Percentiles rank a stretch among this genome's conserved stretches.
phyloP scores from a whole-genome alignment of 1,139 yeast genomes.

The Suhomyces wounanorum region DNA sequence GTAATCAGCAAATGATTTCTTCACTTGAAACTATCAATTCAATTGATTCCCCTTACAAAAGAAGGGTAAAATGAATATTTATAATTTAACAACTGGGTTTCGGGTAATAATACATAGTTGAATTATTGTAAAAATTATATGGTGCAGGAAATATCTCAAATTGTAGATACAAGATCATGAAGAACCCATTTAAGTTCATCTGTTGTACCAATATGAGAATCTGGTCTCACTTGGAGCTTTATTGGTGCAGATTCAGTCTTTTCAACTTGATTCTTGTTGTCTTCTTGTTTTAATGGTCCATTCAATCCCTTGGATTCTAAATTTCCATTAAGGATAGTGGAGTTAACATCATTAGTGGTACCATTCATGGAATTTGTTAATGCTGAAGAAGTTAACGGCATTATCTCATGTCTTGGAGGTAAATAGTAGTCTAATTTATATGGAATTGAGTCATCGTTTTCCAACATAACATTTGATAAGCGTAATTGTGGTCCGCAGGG shows the following conservation, averaged over 20 bases:
- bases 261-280: constrained; percentile 10
- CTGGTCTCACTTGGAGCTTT: constrained; percentile 18
- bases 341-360: constrained; percentile 9
- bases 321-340: constrained; percentile 8
- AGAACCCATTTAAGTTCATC: constrained; percentile 74
- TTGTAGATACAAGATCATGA: constrained; percentile 52
- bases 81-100: constrained; percentile 1
- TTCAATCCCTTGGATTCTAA: constrained; percentile 10
- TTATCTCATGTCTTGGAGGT: constrained; percentile 31
- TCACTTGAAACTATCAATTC: constrained; percentile 8
- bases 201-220: constrained; percentile 56
- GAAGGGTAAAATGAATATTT: constrained; percentile 10
- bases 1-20: constrained; percentile 17
- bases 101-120: constrained; percentile 10
- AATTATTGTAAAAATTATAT: neutral
- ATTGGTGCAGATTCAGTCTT: constrained; percentile 13
- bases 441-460: constrained; percentile 54
- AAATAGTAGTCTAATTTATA: constrained; percentile 45
- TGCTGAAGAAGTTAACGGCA: neutral
- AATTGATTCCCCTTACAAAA: constrained; percentile 25
- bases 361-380: constrained; percentile 1
- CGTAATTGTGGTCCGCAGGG: constrained; percentile 63
- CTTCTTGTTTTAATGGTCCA: constrained; percentile 13
- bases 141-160: constrained; percentile 22
- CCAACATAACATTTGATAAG: constrained; percentile 52